Evolutionary conservation across 2,329 filamentous ascomycete genomes (phyloP), one percentile per base, ranked within the genome.

Genomic region (Arthrinium phaeospermum): DNA sequence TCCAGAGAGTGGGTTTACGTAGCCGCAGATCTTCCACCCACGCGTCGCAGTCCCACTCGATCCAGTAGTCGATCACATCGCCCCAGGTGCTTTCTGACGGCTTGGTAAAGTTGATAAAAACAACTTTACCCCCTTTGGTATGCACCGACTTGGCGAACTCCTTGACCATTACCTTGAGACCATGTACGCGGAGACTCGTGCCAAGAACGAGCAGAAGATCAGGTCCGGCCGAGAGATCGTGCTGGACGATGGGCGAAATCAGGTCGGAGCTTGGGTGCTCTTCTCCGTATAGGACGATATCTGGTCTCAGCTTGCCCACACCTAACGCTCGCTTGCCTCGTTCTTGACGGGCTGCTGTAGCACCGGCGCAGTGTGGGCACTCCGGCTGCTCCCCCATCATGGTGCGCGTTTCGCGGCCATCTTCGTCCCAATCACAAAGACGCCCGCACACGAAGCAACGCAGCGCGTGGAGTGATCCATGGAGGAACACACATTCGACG

Each of bases 261-360:
- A 92, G 84, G 72, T 93, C 90, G 1, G 90, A 89, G 45, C 88
- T 88, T 0, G 92, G 92, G 76, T 94, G 91, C 70, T 93, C 91
- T 78, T 94, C 92, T 30, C 92, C 92, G 77, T 94, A 94, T 0
- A 94, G 84, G 1, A 94, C 92, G 76, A 94, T 92, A 76, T 94
- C 91, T 0, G 92, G 92, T 51, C 92, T 85, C 24, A 94, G 84
- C 73, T 91, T 91, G 46, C 92, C 92, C 3, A 93, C 87, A 4
- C 91, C 90, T 7, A 93, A 83, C 0, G 90, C 90, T 72, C 92
- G 86, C 77, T 93, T 92, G 16, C 92, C 92, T 69, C 84, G 88
- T 73, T 91, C 90, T 75, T 91, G 86, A 45, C 92, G 86, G 7
- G 89, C 89, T 0, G 88, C 87, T 3, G 90, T 91, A 4, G 91